A percentile compares a stretch with the other conserved stretches of the same genome.
Evolutionary conservation across 1,284 basidiomycete genomes (phyloP).

Genomic region (Golubevia pallescens): DNA sequence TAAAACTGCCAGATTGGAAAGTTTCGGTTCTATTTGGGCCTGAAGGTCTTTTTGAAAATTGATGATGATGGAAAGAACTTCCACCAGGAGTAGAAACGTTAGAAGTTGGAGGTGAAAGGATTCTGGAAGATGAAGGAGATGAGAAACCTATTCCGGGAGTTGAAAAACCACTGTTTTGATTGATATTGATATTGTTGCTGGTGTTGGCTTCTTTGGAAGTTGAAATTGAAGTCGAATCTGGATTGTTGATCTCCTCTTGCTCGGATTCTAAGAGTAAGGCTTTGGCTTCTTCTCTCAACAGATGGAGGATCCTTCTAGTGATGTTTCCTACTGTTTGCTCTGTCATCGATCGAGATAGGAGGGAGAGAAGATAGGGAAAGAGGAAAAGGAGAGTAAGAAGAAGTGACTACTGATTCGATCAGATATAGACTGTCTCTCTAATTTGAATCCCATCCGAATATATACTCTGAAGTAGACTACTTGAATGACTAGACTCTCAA

Average conservation of each 20-base stretch:
- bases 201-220: too few relatives aligned
- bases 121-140: not conserved
- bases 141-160: not conserved
- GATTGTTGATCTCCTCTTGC: not conserved
- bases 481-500: too few relatives aligned
- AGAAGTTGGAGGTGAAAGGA: not conserved
- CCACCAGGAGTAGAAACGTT: not conserved
- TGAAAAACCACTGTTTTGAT: not conserved
- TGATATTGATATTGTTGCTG: too few relatives aligned
- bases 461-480: too few relatives aligned
- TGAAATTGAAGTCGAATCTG: not conserved
- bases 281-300: slow-evolving; percentile 81
- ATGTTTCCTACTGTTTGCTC: slow-evolving; percentile 95
- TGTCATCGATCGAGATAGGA: slow-evolving; percentile 57
- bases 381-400: slow-evolving; percentile 7
- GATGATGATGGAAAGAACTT: not conserved
- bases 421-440: too few relatives aligned
- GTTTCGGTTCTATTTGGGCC: too few relatives aligned
- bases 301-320: slow-evolving; percentile 85
- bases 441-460: too few relatives aligned
- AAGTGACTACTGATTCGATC: not conserved
- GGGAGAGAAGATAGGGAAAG: not conserved
- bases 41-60: too few relatives aligned
- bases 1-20: slow-evolving; percentile 18
- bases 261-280: slow-evolving; percentile 9